Conservation (phyloP, 768 basidiomycete genomes). For the Mycena rebaudengoi region DNA sequence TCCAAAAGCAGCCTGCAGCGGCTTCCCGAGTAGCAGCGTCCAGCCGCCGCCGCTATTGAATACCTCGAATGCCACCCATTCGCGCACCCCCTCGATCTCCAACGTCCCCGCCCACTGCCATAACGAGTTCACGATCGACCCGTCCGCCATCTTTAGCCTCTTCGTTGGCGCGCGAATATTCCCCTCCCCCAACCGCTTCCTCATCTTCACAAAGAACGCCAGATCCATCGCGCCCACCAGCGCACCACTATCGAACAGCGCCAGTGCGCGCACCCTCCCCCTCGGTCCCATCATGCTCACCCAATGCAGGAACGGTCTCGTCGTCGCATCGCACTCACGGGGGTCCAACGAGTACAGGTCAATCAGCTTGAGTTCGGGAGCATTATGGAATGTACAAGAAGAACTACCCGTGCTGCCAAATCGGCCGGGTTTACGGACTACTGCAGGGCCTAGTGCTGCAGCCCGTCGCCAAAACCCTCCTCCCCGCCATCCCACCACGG, state of each 20-base stretch:
- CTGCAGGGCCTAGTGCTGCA: neutral
- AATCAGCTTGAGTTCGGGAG: too few relatives aligned
- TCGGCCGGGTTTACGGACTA: neutral
- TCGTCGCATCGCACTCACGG: neutral
- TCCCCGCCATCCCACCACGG: neutral
- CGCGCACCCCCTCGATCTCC: conserved; percentile 10
- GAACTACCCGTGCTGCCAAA: neutral
- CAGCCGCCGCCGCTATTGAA: conserved; percentile 31
- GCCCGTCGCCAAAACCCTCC: conserved; percentile 6
- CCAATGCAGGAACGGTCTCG: neutral
- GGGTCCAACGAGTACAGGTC: neutral
- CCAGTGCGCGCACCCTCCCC: neutral
- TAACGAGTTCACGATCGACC: conserved; percentile 23
- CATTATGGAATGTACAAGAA: too few relatives aligned
- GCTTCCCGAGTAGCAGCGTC: conserved; percentile 27
- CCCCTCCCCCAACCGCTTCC: neutral
- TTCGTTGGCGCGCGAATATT: conserved; percentile 24
- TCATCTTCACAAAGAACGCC: neutral
- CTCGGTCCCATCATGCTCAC: neutral
- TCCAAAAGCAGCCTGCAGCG: conserved; percentile 15
- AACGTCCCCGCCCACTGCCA: conserved; percentile 31
- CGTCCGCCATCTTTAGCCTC: conserved; percentile 41
- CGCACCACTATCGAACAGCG: neutral
- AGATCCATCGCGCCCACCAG: neutral
- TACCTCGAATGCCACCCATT: conserved; percentile 25